These are phyloP conservation scores for Azolla pinnata DNA, from an alignment of 75 land plant genomes.

Conservation along the genomic window DNA sequence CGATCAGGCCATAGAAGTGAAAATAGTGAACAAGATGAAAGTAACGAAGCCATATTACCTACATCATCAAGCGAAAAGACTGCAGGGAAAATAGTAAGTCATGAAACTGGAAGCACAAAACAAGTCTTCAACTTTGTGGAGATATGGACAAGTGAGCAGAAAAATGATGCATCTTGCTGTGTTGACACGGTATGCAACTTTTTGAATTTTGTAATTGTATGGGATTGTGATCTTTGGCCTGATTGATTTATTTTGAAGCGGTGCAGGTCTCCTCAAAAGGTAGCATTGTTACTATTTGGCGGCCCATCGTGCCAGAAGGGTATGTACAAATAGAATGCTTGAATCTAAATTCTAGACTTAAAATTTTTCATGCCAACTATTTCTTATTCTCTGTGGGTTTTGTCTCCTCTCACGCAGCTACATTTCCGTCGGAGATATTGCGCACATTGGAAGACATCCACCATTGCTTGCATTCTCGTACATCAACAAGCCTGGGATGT, in stretches of 20 bases:
- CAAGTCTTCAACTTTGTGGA: conserved; percentile 12
- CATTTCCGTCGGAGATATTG: conserved; percentile 80
- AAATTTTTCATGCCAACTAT: no score
- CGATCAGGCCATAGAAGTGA: no score
- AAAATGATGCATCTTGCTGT: conserved; percentile 4
- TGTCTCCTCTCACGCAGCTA: conserved; percentile 55
- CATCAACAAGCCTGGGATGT: conserved; percentile 29
- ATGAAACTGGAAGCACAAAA: no score
- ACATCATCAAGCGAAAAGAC: neutral
- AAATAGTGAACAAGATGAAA: no score
- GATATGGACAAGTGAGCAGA: conserved; percentile 14
- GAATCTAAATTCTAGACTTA: conserved; percentile 1
- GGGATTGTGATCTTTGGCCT: neutral
- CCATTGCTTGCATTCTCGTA: conserved; percentile 67
- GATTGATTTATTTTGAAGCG: neutral
- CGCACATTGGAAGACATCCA: conserved; percentile 59
- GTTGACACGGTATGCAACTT: neutral
- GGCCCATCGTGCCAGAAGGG: conserved; percentile 29
- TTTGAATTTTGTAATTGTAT: neutral
- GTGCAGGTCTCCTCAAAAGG: conserved; percentile 15
- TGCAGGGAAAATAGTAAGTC: neutral
- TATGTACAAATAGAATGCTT: conserved; percentile 1
- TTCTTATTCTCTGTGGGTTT: no score
- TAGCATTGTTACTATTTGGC: conserved; percentile 22
- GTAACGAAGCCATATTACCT: no score